Percentiles rank a stretch among this genome's conserved stretches.
Conservation (phyloP, 139 green algal genomes). For the Chlorella sorokiniana region DNA sequence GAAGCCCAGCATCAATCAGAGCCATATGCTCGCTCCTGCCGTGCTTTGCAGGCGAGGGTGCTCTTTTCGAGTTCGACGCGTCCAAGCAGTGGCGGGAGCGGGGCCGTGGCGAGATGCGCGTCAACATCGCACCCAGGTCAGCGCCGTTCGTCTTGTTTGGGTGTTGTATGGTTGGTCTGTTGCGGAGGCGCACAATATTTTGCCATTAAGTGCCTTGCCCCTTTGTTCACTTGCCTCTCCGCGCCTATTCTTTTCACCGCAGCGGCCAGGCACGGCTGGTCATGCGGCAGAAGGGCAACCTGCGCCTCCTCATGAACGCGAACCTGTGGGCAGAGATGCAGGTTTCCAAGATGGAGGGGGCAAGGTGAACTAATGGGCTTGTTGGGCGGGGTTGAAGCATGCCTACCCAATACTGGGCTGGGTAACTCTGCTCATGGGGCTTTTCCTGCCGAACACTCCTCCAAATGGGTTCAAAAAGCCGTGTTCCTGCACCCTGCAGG, state of each 20-base stretch:
- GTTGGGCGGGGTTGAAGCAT: not conserved
- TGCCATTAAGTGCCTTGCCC: not conserved
- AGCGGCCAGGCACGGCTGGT: conserved; percentile 71
- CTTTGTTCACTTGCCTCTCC: too few relatives aligned
- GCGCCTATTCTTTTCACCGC: not conserved
- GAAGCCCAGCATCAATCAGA: not conserved
- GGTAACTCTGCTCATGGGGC: too few relatives aligned
- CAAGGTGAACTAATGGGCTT: conserved; percentile 38
- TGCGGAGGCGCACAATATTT: not conserved
- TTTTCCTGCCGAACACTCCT: too few relatives aligned
- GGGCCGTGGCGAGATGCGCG: conserved; percentile 80
- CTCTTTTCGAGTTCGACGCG: conserved; percentile 83
- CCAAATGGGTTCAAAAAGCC: not conserved
- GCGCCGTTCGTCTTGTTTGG: not conserved
- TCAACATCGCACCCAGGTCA: conserved; percentile 64
- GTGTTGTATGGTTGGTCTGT: too few relatives aligned
- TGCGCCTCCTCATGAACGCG: conserved; percentile 91
- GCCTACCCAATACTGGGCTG: too few relatives aligned
- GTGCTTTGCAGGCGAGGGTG: conserved; percentile 61
- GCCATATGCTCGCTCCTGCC: not conserved
- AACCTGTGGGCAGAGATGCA: conserved; percentile 80
- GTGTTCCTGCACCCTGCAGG: conserved; percentile 27
- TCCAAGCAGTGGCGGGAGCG: conserved; percentile 82
- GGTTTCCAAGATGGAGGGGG: conserved; percentile 81
- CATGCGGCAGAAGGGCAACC: conserved; percentile 90